Conservation (phyloP, 768 basidiomycete genomes). For the Agrocybe praecox region DNA sequence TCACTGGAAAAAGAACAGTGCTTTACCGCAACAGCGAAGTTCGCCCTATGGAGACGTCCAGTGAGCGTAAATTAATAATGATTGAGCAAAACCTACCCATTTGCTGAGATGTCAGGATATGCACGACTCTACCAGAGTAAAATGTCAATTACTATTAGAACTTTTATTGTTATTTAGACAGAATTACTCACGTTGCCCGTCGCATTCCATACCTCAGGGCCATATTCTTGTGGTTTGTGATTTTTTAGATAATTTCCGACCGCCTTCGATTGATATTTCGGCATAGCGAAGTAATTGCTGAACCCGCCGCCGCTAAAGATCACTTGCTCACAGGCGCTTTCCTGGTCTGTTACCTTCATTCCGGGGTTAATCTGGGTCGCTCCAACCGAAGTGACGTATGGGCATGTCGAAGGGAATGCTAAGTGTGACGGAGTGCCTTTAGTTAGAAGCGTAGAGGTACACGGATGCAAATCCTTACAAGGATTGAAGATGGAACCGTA, state of each 20-base stretch:
- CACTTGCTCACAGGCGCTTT: constrained; percentile 37
- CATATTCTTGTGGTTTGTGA: constrained; percentile 23
- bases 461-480: constrained; percentile 6
- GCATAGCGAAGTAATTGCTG: constrained; percentile 42
- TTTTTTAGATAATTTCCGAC: constrained; percentile 36
- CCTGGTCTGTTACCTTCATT: constrained; percentile 28
- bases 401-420: constrained; percentile 43
- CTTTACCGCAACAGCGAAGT: constrained; percentile 45
- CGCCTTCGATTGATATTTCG: constrained; percentile 38
- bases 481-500: constrained; percentile 42
- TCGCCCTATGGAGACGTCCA: constrained; percentile 25
- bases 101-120: constrained; percentile 51
- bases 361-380: constrained; percentile 44
- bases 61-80: background rate
- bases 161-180: background rate
- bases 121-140: constrained; percentile 34
- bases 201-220: constrained; percentile 29
- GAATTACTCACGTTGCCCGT: constrained; percentile 29
- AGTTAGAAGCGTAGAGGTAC: constrained; percentile 6
- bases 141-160: background rate
- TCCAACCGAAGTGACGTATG: constrained; percentile 47
- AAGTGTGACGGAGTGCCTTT: background rate
- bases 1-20: background rate
- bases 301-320: constrained; percentile 41
- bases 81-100: constrained; percentile 28